Evolutionary conservation across 2,329 filamentous ascomycete genomes (phyloP).

Genomic region (Pseudocercospora eumusae): DNA sequence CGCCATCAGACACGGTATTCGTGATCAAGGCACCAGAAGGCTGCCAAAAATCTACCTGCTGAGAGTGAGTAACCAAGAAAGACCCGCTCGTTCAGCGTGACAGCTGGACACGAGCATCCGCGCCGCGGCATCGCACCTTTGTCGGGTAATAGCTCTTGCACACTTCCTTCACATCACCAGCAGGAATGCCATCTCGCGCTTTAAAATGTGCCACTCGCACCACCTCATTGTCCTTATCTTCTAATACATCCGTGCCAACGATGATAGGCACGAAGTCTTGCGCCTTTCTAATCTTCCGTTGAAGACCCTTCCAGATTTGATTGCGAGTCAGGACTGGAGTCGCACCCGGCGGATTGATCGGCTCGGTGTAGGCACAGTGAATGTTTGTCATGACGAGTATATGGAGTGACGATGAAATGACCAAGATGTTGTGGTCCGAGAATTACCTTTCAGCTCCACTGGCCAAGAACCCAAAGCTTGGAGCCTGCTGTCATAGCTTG

Average conservation of each 20-base stretch:
- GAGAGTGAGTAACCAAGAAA: constrained; percentile 4
- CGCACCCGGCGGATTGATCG: constrained; percentile 47
- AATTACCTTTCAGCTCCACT: neutral
- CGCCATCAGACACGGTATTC: constrained; percentile 48
- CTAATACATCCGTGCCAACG: constrained; percentile 43
- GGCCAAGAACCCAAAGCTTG: neutral
- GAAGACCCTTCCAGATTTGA: constrained; percentile 48
- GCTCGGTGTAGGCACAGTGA: constrained; percentile 47
- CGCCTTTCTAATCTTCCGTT: constrained; percentile 50
- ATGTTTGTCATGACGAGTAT: constrained; percentile 23
- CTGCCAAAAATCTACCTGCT: constrained; percentile 51
- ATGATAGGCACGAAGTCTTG: constrained; percentile 52
- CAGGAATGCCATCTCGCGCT: constrained; percentile 35
- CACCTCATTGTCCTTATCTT: constrained; percentile 42
- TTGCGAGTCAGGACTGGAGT: constrained; percentile 42
- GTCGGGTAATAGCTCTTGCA: constrained; percentile 43
- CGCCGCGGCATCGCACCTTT: constrained; percentile 40
- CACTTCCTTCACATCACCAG: constrained; percentile 41
- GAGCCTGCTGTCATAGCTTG: neutral
- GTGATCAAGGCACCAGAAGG: constrained; percentile 47
- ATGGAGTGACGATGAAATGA: neutral
- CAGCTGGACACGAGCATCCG: neutral
- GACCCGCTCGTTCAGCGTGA: neutral
- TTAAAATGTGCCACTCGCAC: constrained; percentile 46
- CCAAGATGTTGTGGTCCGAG: neutral